Conservation (phyloP, 2,329 filamentous ascomycete species). For the Alternaria burnsii region DNA sequence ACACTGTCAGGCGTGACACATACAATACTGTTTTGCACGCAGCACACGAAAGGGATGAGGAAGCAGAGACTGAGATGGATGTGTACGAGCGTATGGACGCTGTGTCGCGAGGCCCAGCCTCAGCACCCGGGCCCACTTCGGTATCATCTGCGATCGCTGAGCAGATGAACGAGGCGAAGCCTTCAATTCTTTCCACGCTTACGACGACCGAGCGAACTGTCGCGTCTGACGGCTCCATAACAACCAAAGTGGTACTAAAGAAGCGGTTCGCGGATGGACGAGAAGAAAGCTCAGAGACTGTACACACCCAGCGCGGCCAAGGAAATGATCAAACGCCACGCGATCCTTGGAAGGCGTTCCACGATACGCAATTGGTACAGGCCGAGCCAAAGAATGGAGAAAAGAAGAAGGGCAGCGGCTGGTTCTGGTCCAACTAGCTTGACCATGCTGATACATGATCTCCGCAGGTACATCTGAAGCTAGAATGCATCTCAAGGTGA, state of each 20-base stretch:
- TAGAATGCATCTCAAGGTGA: not conserved
- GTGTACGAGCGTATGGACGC: slow-evolving; percentile 59
- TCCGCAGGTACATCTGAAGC: not conserved
- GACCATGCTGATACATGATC: not conserved
- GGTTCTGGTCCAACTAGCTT: slow-evolving; percentile 43
- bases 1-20: slow-evolving; percentile 2
- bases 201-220: slow-evolving; percentile 65
- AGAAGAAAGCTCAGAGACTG: slow-evolving; percentile 66
- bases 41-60: not conserved
- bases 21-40: not conserved
- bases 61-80: slow-evolving; percentile 59
- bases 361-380: slow-evolving; percentile 15
- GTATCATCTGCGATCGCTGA: slow-evolving; percentile 9
- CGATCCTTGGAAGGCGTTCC: slow-evolving; percentile 23
- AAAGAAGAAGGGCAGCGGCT: slow-evolving; percentile 32
- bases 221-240: slow-evolving; percentile 65
- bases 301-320: slow-evolving; percentile 54
- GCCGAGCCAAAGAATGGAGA: slow-evolving; percentile 16
- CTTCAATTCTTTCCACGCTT: slow-evolving; percentile 62
- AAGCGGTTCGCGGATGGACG: slow-evolving; percentile 67
- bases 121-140: slow-evolving; percentile 14
- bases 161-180: slow-evolving; percentile 25
- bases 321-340: slow-evolving; percentile 15
- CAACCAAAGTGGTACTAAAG: slow-evolving; percentile 65
- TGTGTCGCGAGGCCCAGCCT: not conserved